Evolutionary conservation across 306 rosid genomes (phyloP).

Genomic region (Malus orientalis): DNA sequence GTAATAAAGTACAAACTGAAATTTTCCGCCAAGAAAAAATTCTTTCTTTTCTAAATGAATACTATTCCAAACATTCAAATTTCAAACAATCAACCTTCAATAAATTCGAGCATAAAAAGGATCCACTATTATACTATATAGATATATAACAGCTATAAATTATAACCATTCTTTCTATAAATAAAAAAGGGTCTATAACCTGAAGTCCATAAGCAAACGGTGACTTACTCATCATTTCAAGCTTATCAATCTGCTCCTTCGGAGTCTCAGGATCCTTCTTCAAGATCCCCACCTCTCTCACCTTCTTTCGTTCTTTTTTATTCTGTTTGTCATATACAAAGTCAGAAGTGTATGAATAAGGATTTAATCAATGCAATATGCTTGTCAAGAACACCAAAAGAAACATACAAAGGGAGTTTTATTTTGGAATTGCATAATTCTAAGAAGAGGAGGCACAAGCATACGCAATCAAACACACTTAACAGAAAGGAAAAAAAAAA

Average conservation of each 20-base stretch:
- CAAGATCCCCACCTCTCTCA: conserved; percentile 97
- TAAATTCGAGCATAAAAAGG: neutral
- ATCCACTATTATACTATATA: neutral
- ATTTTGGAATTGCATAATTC: neutral
- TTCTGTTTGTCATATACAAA: conserved; percentile 7
- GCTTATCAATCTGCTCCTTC: conserved; percentile 82
- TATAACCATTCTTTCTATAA: neutral
- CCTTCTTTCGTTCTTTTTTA: conserved; percentile 95
- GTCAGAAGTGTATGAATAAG: no score
- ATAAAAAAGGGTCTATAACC: neutral
- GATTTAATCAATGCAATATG: no score
- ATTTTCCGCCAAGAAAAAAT: neutral
- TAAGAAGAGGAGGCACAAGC: neutral
- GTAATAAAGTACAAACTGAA: neutral
- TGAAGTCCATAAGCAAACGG: neutral
- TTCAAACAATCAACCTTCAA: neutral
- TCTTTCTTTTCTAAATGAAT: neutral
- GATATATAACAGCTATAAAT: neutral
- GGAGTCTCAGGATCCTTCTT: conserved; percentile 90
- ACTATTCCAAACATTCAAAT: neutral
- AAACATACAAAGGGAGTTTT: neutral
- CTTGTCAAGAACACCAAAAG: conserved; percentile 10
- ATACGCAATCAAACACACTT: neutral
- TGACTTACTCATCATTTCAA: conserved; percentile 88
- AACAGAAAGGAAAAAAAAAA: neutral